These are phyloP conservation scores for Microthlaspi erraticum DNA, from an alignment of 345 rosid genomes.

Conservation along the genomic window DNA sequence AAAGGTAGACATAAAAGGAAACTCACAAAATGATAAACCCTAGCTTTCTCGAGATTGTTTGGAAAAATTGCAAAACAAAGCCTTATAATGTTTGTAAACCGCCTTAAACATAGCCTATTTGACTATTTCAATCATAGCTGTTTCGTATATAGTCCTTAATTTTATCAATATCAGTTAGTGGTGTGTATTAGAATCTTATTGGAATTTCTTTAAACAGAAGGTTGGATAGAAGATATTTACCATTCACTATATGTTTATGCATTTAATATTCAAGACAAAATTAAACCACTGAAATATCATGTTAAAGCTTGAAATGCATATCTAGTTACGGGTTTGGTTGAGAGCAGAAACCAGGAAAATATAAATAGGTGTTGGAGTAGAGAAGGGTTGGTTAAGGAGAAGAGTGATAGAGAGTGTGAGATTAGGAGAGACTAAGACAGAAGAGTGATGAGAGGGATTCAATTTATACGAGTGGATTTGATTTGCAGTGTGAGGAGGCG, in stretches of 20 bases:
- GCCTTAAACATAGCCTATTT: too few relatives aligned
- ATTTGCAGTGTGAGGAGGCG: slow-evolving; percentile 47
- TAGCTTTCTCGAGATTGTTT: slow-evolving; percentile 14
- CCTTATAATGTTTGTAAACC: slow-evolving; percentile 7
- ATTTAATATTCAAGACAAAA: too few relatives aligned
- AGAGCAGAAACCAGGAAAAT: slow-evolving; percentile 51
- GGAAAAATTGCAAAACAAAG: not conserved
- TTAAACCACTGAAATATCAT: too few relatives aligned
- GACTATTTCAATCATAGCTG: too few relatives aligned
- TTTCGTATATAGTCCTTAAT: too few relatives aligned
- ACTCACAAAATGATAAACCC: slow-evolving; percentile 16
- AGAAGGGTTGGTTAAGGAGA: slow-evolving; percentile 46
- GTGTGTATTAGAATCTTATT: too few relatives aligned
- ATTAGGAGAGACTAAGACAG: slow-evolving; percentile 53
- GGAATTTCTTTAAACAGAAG: too few relatives aligned
- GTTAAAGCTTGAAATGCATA: too few relatives aligned
- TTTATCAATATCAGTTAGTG: too few relatives aligned
- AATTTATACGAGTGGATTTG: slow-evolving; percentile 45
- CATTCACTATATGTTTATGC: too few relatives aligned
- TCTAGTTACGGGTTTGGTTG: too few relatives aligned
- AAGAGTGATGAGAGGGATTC: slow-evolving; percentile 56
- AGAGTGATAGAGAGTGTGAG: slow-evolving; percentile 49
- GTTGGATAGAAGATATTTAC: too few relatives aligned
- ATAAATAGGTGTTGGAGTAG: slow-evolving; percentile 42
- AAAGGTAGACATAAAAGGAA: not conserved